Base-by-base conservation (phyloP, 345 rosid species). In the Cardiospermum halicacabum region DNA sequence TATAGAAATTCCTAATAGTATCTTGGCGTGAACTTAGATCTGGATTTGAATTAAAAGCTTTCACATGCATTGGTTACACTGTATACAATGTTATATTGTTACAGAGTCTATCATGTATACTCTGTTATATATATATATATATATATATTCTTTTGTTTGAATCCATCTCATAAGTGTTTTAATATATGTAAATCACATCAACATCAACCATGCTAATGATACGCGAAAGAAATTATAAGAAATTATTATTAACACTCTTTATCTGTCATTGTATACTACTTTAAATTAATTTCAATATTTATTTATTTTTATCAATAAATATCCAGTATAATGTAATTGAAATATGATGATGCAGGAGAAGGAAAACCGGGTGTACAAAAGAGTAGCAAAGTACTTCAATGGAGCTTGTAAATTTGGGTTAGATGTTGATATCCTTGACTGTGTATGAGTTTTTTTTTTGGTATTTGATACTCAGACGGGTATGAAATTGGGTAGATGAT, bases 151-250 rank as follows among this genome's bases (percentile, higher is more conserved):
- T n/a, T n/a, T n/a, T n/a, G n/a, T n/a, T n/a, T n/a, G n/a, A n/a
- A n/a, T n/a, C n/a, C n/a, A n/a, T n/a, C n/a, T n/a, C n/a, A n/a
- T n/a, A n/a, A n/a, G n/a, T n/a, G n/a, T n/a, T n/a, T n/a, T n/a
- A n/a, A n/a, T n/a, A n/a, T n/a, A n/a, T n/a, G n/a, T n/a, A n/a
- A n/a, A n/a, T n/a, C n/a, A n/a, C n/a, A n/a, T n/a, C n/a, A n/a
- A n/a, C n/a, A n/a, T n/a, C n/a, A n/a, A n/a, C n/a, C n/a, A n/a
- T n/a, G n/a, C n/a, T 19, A 84, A 81, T 60, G 95, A 82, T 71
- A 85, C 71, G 69, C 82, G 87, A 60, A 75, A 83, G 30, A 71
- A 78, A 73, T 66, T 92, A 60, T 87, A 81, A 30, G 89, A 87
- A 70, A 89, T 91, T 56, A 75, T 87, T 72, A 70, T 87, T 37